Conservation (phyloP, 2,329 filamentous ascomycete genomes). For the Aspergillus alliaceus region DNA sequence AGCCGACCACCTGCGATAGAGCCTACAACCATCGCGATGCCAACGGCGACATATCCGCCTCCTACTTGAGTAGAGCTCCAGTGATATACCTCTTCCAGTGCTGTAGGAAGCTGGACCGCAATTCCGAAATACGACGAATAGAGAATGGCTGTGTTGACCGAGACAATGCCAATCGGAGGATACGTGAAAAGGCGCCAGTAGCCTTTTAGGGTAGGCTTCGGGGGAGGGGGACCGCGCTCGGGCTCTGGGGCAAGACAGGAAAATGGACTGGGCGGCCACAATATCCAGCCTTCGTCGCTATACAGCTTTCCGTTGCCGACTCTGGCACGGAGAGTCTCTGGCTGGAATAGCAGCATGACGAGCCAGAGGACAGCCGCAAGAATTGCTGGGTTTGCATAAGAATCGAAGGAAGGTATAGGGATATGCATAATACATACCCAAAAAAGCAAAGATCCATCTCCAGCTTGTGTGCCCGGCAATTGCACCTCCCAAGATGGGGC, state of each 20-base stretch:
- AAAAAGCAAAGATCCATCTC: conserved; percentile 49
- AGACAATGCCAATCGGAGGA: conserved; percentile 34
- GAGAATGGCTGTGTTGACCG: conserved; percentile 35
- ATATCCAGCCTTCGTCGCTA: conserved; percentile 1
- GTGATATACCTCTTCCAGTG: conserved; percentile 19
- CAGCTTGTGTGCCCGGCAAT: conserved; percentile 37
- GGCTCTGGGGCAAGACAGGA: conserved; percentile 14
- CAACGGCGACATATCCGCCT: neutral
- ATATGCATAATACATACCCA: conserved; percentile 25
- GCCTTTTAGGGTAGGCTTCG: conserved; percentile 27
- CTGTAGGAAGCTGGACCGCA: conserved; percentile 29
- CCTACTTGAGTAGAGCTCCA: neutral
- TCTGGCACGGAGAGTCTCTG: conserved; percentile 47
- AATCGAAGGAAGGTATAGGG: conserved; percentile 7
- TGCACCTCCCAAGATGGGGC: conserved; percentile 45
- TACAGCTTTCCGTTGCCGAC: conserved; percentile 43
- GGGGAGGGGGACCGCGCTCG: conserved; percentile 20
- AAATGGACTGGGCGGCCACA: neutral
- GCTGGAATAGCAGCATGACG: conserved; percentile 41
- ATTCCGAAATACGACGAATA: conserved; percentile 17
- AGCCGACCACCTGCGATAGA: neutral
- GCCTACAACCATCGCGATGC: neutral
- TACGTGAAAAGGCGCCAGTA: conserved; percentile 34
- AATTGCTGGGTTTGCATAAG: neutral
- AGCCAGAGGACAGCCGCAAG: conserved; percentile 19